Base-by-base conservation (phyloP, 495 filamentous ascomycete genomes). In the Aeminium ludgeri region DNA sequence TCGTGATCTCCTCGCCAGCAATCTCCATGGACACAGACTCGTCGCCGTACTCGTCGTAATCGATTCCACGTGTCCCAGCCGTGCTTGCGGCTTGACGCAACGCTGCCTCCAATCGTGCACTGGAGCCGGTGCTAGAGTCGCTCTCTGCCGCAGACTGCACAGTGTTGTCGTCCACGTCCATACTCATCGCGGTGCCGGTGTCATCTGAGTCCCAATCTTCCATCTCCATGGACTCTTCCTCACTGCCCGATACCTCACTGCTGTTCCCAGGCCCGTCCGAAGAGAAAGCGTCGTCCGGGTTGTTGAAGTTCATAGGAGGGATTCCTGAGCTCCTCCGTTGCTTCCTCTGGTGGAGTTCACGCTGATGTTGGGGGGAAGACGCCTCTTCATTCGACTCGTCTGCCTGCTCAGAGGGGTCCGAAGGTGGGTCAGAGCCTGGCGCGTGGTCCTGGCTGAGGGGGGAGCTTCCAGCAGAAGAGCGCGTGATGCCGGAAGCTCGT, bases 241-340 rank as follows among this genome's bases (percentile, higher is more conserved):
- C 47, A 19, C 50, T 52, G 31, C 41, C 42, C 7, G 43, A 48
- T 4, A 27, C 51, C 13, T 56, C 49, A 27, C 48, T 78, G 53
- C 67, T 72, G 58, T 78, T 65, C 46, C 83, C 86, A 46, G 77
- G 82, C 4, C 85, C 74, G 43, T 80, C 86, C 2, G 83, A 87
- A 15, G 82, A 84, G 17, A 79, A 66, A 6, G 62, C 68, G 34
- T 74, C 68, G 8, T 78, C 71, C 1, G 65, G 70, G 40, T 70
- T 72, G 49, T 70, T 72, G 52, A 72, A 76, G 48, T 70, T 66
- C 59, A 71, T 65, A 0, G 70, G 66, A 8, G 71, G 64, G 10
- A 71, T 72, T 16, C 65, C 74, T 2, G 79, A 82, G 56, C 73
- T 79, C 45, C 79, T 59, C 13, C 74, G 63, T n/a, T 62, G 64